A percentile compares a stretch with the other conserved stretches of the same genome.
phyloP scores from a whole-genome alignment of 805 yeast species.

The Lipomyces japonicus region DNA sequence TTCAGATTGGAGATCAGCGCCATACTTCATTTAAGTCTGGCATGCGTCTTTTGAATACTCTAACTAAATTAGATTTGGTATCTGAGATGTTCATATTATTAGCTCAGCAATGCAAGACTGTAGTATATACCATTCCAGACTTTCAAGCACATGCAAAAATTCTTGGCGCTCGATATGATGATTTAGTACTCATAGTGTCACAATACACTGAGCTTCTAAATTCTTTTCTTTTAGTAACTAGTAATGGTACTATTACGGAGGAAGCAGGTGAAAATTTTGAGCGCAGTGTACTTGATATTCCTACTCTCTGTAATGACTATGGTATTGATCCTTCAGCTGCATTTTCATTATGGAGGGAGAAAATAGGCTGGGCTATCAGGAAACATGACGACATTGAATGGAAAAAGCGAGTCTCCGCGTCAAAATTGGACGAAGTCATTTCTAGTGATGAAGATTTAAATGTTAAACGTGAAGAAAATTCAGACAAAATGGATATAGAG shows the following conservation, averaged over 20 bases:
- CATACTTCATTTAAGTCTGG: conserved; percentile 49
- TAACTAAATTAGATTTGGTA: conserved; percentile 43
- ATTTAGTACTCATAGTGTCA: conserved; percentile 61
- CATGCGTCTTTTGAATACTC: conserved; percentile 45
- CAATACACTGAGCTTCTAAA: conserved; percentile 58
- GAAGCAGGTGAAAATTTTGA: conserved; percentile 26
- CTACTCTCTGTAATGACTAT: conserved; percentile 32
- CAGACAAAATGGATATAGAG: not conserved
- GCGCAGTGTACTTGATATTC: conserved; percentile 17
- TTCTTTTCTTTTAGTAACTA: conserved; percentile 48
- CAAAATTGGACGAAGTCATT: not conserved
- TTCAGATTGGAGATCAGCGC: conserved; percentile 48
- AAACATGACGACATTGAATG: conserved; percentile 28
- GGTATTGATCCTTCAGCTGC: conserved; percentile 51
- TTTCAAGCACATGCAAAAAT: conserved; percentile 58
- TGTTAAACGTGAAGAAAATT: not conserved
- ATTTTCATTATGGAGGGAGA: conserved; percentile 70
- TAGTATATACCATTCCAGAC: conserved; percentile 36
- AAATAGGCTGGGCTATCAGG: conserved; percentile 36
- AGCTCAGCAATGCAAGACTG: conserved; percentile 45
- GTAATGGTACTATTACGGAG: too few species aligned
- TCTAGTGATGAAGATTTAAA: conserved; percentile 1
- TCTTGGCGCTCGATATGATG: conserved; percentile 68
- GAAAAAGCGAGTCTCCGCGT: conserved; percentile 3
- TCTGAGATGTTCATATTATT: conserved; percentile 67